These are phyloP conservation scores for Xylariaceae sp. DNA, from an alignment of 2,329 filamentous ascomycete genomes.

Conservation along the genomic window DNA sequence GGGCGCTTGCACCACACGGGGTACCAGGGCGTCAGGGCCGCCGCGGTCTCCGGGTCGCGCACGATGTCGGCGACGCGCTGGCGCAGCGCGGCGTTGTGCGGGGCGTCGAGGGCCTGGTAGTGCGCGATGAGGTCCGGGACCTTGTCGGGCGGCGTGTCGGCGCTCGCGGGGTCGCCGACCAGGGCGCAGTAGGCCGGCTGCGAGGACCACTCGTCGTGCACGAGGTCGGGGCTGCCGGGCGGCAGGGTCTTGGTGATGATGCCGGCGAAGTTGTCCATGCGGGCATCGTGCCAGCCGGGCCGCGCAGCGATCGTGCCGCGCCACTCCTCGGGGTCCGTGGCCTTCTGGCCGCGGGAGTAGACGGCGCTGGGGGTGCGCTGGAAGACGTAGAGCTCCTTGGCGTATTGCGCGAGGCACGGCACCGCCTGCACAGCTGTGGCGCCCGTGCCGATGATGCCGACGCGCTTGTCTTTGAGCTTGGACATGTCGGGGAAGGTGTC, in stretches of 20 bases:
- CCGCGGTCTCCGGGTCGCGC: constrained; percentile 45
- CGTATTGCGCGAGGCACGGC: constrained; percentile 40
- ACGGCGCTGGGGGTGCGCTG: constrained; percentile 45
- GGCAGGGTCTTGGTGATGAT: constrained; percentile 30
- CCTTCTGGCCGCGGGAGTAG: constrained; percentile 18
- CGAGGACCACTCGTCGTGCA: constrained; percentile 46
- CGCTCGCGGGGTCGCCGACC: constrained; percentile 27
- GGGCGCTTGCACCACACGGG: constrained; percentile 60
- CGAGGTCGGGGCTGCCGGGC: constrained; percentile 34
- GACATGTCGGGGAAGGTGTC: constrained; percentile 32
- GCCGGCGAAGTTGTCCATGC: constrained; percentile 40
- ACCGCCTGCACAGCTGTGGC: constrained; percentile 44
- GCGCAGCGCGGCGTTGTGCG: constrained; percentile 39
- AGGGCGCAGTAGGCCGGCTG: constrained; percentile 35
- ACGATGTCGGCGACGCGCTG: constrained; percentile 46
- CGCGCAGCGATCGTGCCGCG: constrained; percentile 26
- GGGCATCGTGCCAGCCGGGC: constrained; percentile 45
- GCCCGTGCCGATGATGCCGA: constrained; percentile 48
- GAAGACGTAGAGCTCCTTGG: constrained; percentile 50
- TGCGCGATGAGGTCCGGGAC: constrained; percentile 31
- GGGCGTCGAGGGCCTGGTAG: constrained; percentile 37
- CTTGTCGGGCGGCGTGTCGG: constrained; percentile 30
- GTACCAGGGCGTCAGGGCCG: constrained; percentile 44
- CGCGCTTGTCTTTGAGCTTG: constrained; percentile 41
- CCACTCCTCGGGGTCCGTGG: constrained; percentile 37